Evolutionary conservation across 371 early-diverging fungal genomes (phyloP), one percentile per base, ranked within the genome.

Genomic region (Mortierella sp.): DNA sequence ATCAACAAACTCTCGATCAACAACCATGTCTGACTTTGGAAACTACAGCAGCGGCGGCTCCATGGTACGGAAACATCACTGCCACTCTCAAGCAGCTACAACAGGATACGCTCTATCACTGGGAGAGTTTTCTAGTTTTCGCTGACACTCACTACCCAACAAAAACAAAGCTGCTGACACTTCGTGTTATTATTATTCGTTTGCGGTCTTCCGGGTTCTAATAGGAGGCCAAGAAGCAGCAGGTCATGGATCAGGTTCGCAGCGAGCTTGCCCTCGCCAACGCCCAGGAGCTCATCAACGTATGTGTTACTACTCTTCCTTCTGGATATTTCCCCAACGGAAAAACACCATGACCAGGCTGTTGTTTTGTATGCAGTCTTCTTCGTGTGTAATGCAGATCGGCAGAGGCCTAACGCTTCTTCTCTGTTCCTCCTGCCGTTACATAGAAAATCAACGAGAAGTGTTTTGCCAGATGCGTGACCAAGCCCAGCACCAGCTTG

Each of bases 241-340:
- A 95, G 88, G 94, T 96, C 55, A 97, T 95, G 94, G 94, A 97
- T 79, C 95, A 95, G 90, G 94, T 97, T 77, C 92, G 93, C 85
- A 90, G 92, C 80, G 96, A 96, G 88, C 90, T 97, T 74, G 97
- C 97, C 50, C 89, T 97, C 79, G 95, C 96, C 80, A 96, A 96
- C 84, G 96, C 95, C 50, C 96, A 97, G 90, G 97, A 97, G 86
- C 92, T 97, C 57, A 93, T 96, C 75, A 95, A 92, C 88, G 94
- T 94, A 92, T 88, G 92, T 88, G 21, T 10, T 68, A 21, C 54
- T 47, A 28, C 26, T 13, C 26, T 28, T 8, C 0, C 34, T 31
- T 34, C 34, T 34, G 63, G 21, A 63, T 63, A 63, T 28, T 63
- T 63, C 34, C 6, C 2, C 63, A 63, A 34, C 63, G 4, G n/a